Evolutionary conservation across 2,329 filamentous ascomycete species (phyloP), one percentile per base, ranked within the genome.

Genomic region (Polychaeton citri): DNA sequence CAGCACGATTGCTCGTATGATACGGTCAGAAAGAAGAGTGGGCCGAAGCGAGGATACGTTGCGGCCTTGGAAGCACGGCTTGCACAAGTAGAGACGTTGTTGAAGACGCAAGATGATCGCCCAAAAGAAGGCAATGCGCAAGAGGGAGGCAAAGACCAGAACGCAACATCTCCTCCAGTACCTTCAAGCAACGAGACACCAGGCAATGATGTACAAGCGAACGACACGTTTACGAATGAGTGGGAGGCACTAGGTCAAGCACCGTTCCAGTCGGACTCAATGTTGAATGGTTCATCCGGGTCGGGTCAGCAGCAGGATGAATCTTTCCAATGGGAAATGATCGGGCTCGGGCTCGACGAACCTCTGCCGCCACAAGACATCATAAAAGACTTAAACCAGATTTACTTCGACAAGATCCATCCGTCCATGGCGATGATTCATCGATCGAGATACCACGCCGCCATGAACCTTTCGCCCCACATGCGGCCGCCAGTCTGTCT

Each of bases 371-470:
- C 78, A 2, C 74, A 78, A 42, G 78, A 90, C 42, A 71, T 88
- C 34, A 79, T 94, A 44, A 82, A 95, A 50, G 86, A 95, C 52
- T 63, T 98, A 35, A 80, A 92, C 50, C 72, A 82, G 48, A 76
- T 90, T 18, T 98, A 82, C 59, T 96, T 96, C 54, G 77, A 87
- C 38, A 95, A 92, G 58, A 72, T 93, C 7, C 84, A 96, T 52
- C 79, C 81, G 1, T 85, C 84, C 0, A 51, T 83, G 38, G 86
- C 90, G 12, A 82, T 96, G 71, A 81, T 96, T 38, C 88, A 98
- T 57, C 81, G 79, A 49, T 83, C 79, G 41, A 76, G 88, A 35
- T 96, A 90, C 55, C 67, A 90, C 39, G 81, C 86, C 15, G 83
- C 84, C 20, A 84, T 95, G 77, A 85, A 88, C 51, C 68, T 95